Conservation (phyloP, 2,329 filamentous ascomycete species). For the Mollisiaceae sp. region DNA sequence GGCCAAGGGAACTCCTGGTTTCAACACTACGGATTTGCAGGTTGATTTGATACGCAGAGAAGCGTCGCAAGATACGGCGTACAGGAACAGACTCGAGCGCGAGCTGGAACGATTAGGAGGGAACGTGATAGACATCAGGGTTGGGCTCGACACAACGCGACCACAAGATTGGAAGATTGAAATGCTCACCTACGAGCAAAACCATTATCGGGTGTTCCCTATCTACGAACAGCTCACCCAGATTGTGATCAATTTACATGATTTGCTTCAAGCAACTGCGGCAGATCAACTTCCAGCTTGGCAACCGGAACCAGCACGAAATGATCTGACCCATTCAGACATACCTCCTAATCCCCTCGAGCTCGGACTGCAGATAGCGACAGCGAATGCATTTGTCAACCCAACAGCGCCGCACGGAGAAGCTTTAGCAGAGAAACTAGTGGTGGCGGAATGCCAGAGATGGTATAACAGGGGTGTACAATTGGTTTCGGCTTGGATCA, state of each 20-base stretch:
- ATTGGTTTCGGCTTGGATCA: not conserved
- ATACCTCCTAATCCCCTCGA: not conserved
- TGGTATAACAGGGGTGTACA: conserved; percentile 18
- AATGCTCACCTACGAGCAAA: conserved; percentile 19
- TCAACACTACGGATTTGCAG: conserved; percentile 8
- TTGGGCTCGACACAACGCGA: conserved; percentile 16
- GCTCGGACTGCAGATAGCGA: not conserved
- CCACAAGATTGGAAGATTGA: conserved; percentile 12
- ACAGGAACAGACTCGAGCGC: conserved; percentile 18
- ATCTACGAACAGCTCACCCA: conserved; percentile 16
- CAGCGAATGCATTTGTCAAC: not conserved
- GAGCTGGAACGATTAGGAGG: conserved; percentile 20
- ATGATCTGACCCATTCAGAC: not conserved
- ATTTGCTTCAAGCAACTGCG: not conserved
- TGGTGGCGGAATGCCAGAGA: conserved; percentile 11
- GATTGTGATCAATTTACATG: conserved; percentile 1
- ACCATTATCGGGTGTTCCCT: conserved; percentile 18
- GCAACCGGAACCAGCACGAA: conserved; percentile 1
- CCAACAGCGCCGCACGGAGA: conserved; percentile 6
- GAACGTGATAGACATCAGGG: conserved; percentile 14
- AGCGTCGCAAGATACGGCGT: conserved; percentile 1
- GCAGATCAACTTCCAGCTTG: conserved; percentile 1
- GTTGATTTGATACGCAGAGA: conserved; percentile 8
- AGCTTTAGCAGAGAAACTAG: conserved; percentile 14
- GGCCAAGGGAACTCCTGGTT: conserved; percentile 12